Evolutionary conservation across 768 basidiomycete genomes (phyloP), one percentile per base, ranked within the genome.

Genomic region (Lactarius evosmus): DNA sequence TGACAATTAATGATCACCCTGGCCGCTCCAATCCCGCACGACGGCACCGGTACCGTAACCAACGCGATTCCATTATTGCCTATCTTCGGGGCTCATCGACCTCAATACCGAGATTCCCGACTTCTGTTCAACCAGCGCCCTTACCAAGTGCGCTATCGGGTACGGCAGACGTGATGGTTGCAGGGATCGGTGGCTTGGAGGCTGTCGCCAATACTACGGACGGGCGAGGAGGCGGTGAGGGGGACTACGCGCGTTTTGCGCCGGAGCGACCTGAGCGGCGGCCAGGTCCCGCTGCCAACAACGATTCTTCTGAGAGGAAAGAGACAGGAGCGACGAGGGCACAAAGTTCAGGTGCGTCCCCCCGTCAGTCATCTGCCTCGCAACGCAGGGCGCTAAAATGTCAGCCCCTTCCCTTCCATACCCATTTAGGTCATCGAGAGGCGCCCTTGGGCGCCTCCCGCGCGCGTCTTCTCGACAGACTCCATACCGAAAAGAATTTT

Each of bases 21-120:
- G 19, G 16, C 52, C 52, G 49, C 25, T 9, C 63, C 41, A 62
- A 40, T 33, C 60, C 55, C 32, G 22, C 25, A 2, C 69, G 73
- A 44, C 67, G 67, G 54, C 73, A 74, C 46, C 78, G 79, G 61
- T 73, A 77, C 64, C 78, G 76, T 66, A 79, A 73, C 66, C 74
- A 84, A 36, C 73, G 75, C 49, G 78, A 82, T 59, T 78, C 82
- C 16, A 77, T 85, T 4, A 80, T 79, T 44, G 79, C 80, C 1
- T 77, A 84, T 70, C 78, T 85, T 55, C 66, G 68, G 12, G 61
- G 56, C 7, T 61, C 69, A 7, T 44, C 56, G 6, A 34, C 50
- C 46, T 29, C 33, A 19, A 56, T 49, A 22, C 65, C 64, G 59
- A 61, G 51, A 46, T 46, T 12, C 9, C 36, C 27, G 7, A 14